Evolutionary conservation across 208 protist species (phyloP).

Genomic region (Herpetomonas samuelpessoai): DNA sequence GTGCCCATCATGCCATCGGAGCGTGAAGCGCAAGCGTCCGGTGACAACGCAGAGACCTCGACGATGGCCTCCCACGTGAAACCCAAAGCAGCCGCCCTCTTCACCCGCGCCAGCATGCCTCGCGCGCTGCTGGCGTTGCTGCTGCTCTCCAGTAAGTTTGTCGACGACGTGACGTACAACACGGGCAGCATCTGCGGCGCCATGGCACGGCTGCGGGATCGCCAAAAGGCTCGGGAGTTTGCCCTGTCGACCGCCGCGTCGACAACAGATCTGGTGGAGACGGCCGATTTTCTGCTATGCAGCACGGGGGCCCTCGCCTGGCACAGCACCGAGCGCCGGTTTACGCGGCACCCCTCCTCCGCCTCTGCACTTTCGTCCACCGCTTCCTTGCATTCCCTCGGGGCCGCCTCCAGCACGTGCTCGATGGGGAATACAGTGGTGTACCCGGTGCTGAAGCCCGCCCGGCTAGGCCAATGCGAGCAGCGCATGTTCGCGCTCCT

Average conservation of each 20-base stretch:
- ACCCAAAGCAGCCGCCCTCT: constrained; percentile 8
- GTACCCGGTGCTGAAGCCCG: constrained; percentile 15
- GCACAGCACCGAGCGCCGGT: background rate
- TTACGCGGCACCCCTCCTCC: background rate
- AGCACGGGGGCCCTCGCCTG: background rate
- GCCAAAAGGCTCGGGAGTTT: constrained; percentile 5
- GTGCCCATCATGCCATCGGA: background rate
- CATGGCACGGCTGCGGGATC: constrained; percentile 18
- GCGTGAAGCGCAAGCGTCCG: too few relatives aligned
- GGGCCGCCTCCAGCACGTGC: background rate
- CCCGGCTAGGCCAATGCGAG: constrained; percentile 30
- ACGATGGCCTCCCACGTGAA: background rate
- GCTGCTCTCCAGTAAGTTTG: constrained; percentile 35
- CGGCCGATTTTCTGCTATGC: too few relatives aligned
- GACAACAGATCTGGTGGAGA: too few relatives aligned
- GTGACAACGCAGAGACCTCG: background rate
- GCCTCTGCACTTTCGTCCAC: background rate
- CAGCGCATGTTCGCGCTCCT: constrained; percentile 34
- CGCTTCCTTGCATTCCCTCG: background rate
- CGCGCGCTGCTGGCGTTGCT: constrained; percentile 34
- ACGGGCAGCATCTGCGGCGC: constrained; percentile 25
- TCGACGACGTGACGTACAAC: constrained; percentile 42
- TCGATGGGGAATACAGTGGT: background rate
- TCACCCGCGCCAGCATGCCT: constrained; percentile 22
- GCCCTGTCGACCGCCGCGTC: too few relatives aligned